A percentile compares a stretch with the other conserved stretches of the same genome.
These are phyloP conservation scores for Flaveria ramosissima DNA, from an alignment of 129 eudicot genomes.

Conservation along the genomic window DNA sequence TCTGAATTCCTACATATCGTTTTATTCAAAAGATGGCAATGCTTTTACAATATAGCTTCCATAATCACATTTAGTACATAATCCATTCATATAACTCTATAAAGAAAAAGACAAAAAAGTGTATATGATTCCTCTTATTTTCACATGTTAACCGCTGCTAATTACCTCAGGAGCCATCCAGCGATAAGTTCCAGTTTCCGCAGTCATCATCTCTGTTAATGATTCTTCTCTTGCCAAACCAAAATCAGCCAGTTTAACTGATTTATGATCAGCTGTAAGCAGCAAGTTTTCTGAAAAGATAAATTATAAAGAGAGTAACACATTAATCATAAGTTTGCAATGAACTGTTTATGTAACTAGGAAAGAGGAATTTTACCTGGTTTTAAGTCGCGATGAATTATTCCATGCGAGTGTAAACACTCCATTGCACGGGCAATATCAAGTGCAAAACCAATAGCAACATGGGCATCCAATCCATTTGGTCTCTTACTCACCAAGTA, in stretches of 20 bases:
- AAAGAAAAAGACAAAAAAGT: neutral
- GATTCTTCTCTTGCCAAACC: slow-evolving; percentile 90
- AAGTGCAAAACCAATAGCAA: slow-evolving; percentile 82
- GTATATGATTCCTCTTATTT: neutral
- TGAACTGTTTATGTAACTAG: neutral
- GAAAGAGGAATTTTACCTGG: slow-evolving; percentile 49
- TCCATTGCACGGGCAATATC: slow-evolving; percentile 99
- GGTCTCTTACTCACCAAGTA: slow-evolving; percentile 74
- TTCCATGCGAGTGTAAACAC: slow-evolving; percentile 86
- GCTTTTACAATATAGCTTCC: neutral
- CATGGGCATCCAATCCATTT: slow-evolving; percentile 58
- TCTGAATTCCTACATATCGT: neutral
- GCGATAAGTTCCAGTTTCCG: slow-evolving; percentile 85
- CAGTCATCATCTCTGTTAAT: slow-evolving; percentile 88
- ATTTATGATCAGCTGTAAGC: slow-evolving; percentile 63
- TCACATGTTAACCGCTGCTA: neutral
- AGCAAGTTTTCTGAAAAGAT: slow-evolving; percentile 64
- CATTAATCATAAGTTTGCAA: neutral
- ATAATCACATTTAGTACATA: neutral
- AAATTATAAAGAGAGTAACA: neutral
- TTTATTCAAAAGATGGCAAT: neutral
- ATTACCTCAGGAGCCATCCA: slow-evolving; percentile 95
- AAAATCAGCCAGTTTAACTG: slow-evolving; percentile 81
- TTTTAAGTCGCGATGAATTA: slow-evolving; percentile 91
- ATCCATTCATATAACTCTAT: neutral